A percentile compares a stretch with the other conserved stretches of the same genome.
phyloP scores from a whole-genome alignment of 2,329 filamentous ascomycete genomes.

The Calonectria pseudoturangicola region DNA sequence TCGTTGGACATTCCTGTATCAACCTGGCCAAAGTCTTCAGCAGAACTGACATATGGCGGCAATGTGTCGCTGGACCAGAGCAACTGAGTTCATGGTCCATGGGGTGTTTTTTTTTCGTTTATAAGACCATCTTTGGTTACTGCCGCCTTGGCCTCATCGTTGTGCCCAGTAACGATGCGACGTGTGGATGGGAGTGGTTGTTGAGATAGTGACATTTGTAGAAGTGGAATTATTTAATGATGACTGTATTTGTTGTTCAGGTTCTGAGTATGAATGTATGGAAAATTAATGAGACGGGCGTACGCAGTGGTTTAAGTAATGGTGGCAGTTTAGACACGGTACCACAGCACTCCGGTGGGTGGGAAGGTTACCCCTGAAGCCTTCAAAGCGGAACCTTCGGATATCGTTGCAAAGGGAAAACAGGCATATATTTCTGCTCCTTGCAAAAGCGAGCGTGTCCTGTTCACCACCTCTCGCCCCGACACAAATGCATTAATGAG shows the following conservation, averaged over 20 bases:
- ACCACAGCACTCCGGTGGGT: background rate
- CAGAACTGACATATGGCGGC: background rate
- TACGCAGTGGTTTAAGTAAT: background rate
- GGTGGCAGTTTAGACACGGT: background rate
- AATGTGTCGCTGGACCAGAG: background rate
- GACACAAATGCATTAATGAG: no score
- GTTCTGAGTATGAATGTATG: background rate
- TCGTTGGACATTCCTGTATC: background rate
- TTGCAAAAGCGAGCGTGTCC: no score
- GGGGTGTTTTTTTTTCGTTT: background rate
- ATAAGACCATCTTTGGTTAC: background rate
- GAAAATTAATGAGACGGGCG: background rate
- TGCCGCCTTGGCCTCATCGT: background rate
- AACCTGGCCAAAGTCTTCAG: background rate
- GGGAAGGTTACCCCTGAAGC: background rate
- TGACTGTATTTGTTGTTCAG: background rate
- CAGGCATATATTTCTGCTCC: no score
- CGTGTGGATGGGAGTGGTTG: background rate
- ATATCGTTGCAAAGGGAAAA: background rate
- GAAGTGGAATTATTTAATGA: background rate
- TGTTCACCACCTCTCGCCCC: no score
- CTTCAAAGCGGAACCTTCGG: background rate
- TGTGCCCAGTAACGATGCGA: background rate
- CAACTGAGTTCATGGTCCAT: background rate
- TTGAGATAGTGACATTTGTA: background rate